Base-by-base conservation (phyloP, 2,329 filamentous ascomycete species). In the Helotiales sp. region DNA sequence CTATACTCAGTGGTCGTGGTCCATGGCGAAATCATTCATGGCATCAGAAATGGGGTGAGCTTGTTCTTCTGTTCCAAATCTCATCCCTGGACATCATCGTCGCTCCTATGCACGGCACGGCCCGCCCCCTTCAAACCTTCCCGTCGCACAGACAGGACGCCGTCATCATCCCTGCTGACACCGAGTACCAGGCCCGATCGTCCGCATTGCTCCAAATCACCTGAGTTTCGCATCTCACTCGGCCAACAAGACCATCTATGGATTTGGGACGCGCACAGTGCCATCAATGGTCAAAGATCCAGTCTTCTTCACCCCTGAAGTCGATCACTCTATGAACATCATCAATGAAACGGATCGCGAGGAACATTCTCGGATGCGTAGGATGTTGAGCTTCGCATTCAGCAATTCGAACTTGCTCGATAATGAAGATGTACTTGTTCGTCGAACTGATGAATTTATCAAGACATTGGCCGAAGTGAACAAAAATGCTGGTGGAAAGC, bases 241-340 rank as follows among this genome's bases (percentile, higher is more conserved):
- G 17, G 87, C 87, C 1, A 77, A 89, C 57, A 65, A 65, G 46
- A 50, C 85, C 33, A 85, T 88, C 62, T 86, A 87, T 73, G 83
- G 84, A 63, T 85, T 85, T 76, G 77, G 77, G 34, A 73, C 82
- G 17, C 53, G 58, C 10, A 56, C 54, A 13, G 56, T 59, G 6
- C 59, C 62, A 7, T 54, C 54, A 2, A 61, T 62, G 50, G 38
- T 53, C n/a, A 63, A 64, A 42, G 60, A 64, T 30, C 62, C 62
- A 1, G 50, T 58, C 17, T 64, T 64, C 44, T 64, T 64, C 49
- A 62, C 61, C 7, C 58, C 61, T 10, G 61, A 63, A 44, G 62
- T 64, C 12, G 58, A 64, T 24, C 58, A 60, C 29, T 64, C 62
- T 7, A 63, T 60, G 62, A 64, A 64, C 25, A 64, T 64, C 33